Evolutionary conservation across 257 asterid species (phyloP).

Genomic region (Petrea volubilis): DNA sequence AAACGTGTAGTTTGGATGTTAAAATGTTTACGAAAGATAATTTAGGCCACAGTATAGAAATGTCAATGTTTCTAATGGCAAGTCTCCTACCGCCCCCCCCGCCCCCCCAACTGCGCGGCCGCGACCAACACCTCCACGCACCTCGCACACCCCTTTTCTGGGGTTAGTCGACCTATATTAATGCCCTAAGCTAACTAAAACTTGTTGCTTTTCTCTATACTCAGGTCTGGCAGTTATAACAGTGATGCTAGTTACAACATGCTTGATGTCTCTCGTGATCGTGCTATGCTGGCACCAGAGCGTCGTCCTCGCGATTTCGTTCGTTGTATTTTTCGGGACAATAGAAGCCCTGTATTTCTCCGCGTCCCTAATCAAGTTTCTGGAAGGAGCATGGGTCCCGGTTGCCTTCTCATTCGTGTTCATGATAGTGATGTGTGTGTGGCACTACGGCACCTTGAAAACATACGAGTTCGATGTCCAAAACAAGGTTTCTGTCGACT

Average conservation of each 20-base stretch:
- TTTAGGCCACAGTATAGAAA: too few relatives aligned
- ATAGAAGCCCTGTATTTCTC: slow-evolving; percentile 76
- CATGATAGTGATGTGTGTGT: slow-evolving; percentile 66
- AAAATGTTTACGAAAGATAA: too few relatives aligned
- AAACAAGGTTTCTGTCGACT: slow-evolving; percentile 79
- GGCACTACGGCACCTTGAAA: slow-evolving; percentile 81
- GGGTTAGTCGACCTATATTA: too few relatives aligned
- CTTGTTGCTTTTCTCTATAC: not conserved
- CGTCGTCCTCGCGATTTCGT: slow-evolving; percentile 50
- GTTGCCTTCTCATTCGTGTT: slow-evolving; percentile 60
- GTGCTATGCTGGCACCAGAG: slow-evolving; percentile 84
- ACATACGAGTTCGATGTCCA: slow-evolving; percentile 76
- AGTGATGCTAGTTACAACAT: slow-evolving; percentile 89
- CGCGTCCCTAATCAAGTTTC: slow-evolving; percentile 70
- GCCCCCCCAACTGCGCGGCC: too few relatives aligned
- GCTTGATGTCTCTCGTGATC: slow-evolving; percentile 84
- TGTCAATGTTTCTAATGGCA: too few relatives aligned
- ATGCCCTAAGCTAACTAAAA: too few relatives aligned
- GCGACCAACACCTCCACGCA: too few relatives aligned
- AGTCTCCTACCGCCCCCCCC: too few relatives aligned
- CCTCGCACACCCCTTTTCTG: too few relatives aligned
- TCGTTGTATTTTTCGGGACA: slow-evolving; percentile 68
- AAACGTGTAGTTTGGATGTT: too few relatives aligned
- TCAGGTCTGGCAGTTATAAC: slow-evolving; percentile 89
- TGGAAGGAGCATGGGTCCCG: slow-evolving; percentile 94